These are phyloP conservation scores for Globisporangium nunn DNA, from an alignment of 352 stramenopile species.

Conservation along the genomic window DNA sequence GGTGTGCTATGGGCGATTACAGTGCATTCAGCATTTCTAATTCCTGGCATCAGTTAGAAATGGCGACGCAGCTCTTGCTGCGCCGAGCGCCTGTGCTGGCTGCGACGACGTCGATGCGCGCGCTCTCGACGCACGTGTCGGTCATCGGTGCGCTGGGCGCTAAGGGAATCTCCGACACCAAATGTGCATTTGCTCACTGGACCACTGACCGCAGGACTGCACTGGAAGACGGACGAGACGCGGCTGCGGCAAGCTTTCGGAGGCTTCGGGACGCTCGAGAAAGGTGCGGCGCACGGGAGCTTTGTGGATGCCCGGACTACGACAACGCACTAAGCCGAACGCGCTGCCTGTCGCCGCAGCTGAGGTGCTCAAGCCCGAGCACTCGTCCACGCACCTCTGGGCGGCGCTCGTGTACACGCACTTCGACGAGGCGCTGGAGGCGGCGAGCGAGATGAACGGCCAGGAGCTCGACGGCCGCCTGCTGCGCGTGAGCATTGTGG, in stretches of 20 bases:
- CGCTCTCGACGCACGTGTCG: constrained; percentile 43
- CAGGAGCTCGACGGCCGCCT: constrained; percentile 73
- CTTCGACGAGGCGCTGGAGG: constrained; percentile 68
- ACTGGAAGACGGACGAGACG: constrained; percentile 80
- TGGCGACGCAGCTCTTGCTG: not conserved
- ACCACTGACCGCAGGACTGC: constrained; percentile 29
- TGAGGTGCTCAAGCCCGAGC: constrained; percentile 39
- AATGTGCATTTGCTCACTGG: not conserved
- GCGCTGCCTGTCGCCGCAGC: constrained; percentile 9
- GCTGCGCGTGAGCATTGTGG: constrained; percentile 70
- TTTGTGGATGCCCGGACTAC: too few species aligned
- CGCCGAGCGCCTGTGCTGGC: not conserved
- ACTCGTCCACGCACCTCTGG: constrained; percentile 60
- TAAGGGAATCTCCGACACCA: too few species aligned
- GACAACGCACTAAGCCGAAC: not conserved
- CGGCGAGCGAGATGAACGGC: constrained; percentile 72
- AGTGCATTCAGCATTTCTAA: too few species aligned
- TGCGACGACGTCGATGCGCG: not conserved
- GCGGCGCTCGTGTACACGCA: constrained; percentile 50
- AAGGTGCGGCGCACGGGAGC: constrained; percentile 17
- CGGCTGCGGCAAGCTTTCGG: constrained; percentile 52
- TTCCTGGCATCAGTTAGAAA: not conserved
- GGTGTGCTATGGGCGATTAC: too few species aligned
- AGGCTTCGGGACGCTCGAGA: constrained; percentile 43
- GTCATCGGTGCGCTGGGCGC: constrained; percentile 34